These are phyloP conservation scores for Chamaecyparis obtusa DNA, from an alignment of 75 land plant species.

Conservation along the genomic window DNA sequence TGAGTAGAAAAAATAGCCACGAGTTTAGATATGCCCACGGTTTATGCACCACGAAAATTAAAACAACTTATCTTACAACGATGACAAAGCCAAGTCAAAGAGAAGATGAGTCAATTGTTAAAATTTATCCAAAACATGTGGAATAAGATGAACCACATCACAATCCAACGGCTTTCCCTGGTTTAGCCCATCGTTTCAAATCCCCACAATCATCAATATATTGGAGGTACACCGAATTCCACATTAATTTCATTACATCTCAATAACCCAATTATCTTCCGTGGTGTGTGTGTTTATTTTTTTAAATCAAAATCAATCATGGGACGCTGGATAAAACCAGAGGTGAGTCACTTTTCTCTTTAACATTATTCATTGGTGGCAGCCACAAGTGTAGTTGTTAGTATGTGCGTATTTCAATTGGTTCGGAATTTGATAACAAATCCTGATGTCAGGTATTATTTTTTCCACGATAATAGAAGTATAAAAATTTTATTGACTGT, in stretches of 20 bases:
- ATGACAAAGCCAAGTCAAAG: no score
- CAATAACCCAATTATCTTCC: no score
- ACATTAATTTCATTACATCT: not conserved
- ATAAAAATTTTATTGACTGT: no score
- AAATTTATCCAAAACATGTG: no score
- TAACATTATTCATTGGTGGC: constrained; percentile 54
- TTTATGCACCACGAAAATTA: no score
- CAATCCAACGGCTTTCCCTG: not conserved
- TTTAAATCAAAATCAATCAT: not conserved
- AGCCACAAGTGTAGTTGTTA: constrained; percentile 71
- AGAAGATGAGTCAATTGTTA: no score
- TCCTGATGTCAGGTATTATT: constrained; percentile 84
- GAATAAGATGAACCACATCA: no score
- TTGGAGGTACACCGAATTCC: not conserved
- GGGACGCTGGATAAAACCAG: constrained; percentile 2
- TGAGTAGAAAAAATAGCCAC: no score
- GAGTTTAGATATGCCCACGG: no score
- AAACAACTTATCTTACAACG: no score
- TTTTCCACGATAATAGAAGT: no score
- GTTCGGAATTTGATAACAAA: constrained; percentile 67
- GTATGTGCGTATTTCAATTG: constrained; percentile 63
- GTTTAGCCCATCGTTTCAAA: not conserved
- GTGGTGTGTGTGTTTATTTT: not conserved
- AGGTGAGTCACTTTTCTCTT: not conserved
- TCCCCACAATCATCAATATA: not conserved